A percentile compares a stretch with the other conserved stretches of the same genome.
phyloP scores from a whole-genome alignment of 2,329 filamentous ascomycete species.

The Colletotrichum sp. region DNA sequence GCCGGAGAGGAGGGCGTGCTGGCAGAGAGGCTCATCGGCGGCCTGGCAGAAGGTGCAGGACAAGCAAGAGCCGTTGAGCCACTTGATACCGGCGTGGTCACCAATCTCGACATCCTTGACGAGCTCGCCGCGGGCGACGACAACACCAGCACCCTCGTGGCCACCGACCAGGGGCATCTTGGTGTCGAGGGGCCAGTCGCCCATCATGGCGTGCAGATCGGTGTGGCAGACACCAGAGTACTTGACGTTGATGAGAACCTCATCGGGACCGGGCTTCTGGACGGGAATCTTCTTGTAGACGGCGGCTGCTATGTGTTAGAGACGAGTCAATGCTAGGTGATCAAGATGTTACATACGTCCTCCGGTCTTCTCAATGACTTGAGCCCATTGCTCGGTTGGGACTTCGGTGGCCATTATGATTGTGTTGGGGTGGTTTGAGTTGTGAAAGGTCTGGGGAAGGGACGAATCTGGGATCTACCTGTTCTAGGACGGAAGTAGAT shows the following conservation, averaged over 20 bases:
- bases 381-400: constrained; percentile 87
- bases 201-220: constrained; percentile 79
- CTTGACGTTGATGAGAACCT: constrained; percentile 91
- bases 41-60: constrained; percentile 83
- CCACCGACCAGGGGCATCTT: constrained; percentile 89
- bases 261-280: constrained; percentile 80
- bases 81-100: constrained; percentile 89
- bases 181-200: constrained; percentile 85
- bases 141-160: constrained; percentile 79
- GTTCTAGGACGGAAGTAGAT: neutral
- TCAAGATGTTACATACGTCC: constrained; percentile 56
- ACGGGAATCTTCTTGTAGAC: constrained; percentile 85
- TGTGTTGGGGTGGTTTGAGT: neutral
- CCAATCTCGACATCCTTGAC: constrained; percentile 82
- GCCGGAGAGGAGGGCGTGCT: constrained; percentile 76
- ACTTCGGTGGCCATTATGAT: constrained; percentile 40
- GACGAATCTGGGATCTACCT: neutral
- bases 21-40: constrained; percentile 83
- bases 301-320: constrained; percentile 49
- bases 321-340: neutral
- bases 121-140: constrained; percentile 80
- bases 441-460: neutral
- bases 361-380: constrained; percentile 84
- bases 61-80: constrained; percentile 89
- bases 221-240: constrained; percentile 93